Evolutionary conservation across 306 rosid genomes (phyloP), one percentile per base, ranked within the genome.

Genomic region (Mucuna pruriens): DNA sequence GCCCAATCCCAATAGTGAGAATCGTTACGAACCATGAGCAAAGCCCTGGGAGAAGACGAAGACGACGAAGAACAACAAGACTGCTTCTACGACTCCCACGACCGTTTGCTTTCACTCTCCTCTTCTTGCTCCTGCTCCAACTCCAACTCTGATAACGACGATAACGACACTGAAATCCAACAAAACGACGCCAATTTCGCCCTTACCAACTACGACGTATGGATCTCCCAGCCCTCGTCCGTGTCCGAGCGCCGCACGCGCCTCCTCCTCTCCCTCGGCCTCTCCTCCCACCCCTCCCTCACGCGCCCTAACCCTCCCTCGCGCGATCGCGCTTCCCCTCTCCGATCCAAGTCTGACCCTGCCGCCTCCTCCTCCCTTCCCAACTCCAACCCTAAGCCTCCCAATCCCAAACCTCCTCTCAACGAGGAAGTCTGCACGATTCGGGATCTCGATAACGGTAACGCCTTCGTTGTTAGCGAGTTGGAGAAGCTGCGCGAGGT

Each of bases 141-240:
- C 69, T 94, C 98, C 75, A 84, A 84, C 89, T 90, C 97, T 61
- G 86, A 88, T 67, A 76, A 83, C 72, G 87, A 85, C 73, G 76
- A 86, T 13, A 29, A 58, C 16, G 29, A 57, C 5, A 4, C 22
- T 15, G 68, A 61, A 20, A 0, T 92, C 62, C 85, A 80, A 68
- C 76, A 79, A 26, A 48, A 66, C 31, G 40, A 58, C 19, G 4
- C 68, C 82, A 77, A 65, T 68, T 84, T 86, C 19, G 80, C 64
- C 22, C 83, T 83, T 11, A 73, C 60, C 88, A 85, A 90, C 60
- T 95, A 93, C 86, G 98, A 93, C 34, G 65, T 95, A 20, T 95
- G 99, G 99, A 91, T 90, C 96, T 90, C 98, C 80, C 93, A 93
- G 76, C 98, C 98, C 1, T 88, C 94, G 39, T 93, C 99, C 39